Conservation (phyloP, 495 filamentous ascomycete genomes). For the Chlorociboria aeruginascens region DNA sequence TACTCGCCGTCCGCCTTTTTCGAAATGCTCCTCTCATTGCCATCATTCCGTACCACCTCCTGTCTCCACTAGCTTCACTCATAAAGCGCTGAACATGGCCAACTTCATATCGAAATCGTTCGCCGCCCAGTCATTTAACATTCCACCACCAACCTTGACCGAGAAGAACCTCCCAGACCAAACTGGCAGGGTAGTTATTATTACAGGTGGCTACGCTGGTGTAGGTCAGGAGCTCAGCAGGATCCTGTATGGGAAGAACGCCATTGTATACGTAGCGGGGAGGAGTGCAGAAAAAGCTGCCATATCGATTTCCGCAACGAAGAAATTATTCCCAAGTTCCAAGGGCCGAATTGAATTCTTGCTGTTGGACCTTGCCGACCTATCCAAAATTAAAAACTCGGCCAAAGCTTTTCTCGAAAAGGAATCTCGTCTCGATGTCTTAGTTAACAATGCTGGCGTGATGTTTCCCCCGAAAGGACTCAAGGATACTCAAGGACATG, state of each 20-base stretch:
- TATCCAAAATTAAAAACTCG: slow-evolving; percentile 22
- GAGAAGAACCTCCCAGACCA: no score
- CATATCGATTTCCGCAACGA: slow-evolving; percentile 35
- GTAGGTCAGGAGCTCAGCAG: slow-evolving; percentile 53
- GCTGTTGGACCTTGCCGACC: slow-evolving; percentile 28
- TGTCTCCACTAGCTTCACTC: no score
- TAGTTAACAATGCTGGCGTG: slow-evolving; percentile 61
- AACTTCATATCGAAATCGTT: no score
- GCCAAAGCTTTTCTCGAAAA: slow-evolving; percentile 24
- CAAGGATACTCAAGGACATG: slow-evolving; percentile 16
- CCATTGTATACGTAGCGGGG: slow-evolving; percentile 50
- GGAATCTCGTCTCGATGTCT: slow-evolving; percentile 35
- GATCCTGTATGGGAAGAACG: slow-evolving; percentile 44
- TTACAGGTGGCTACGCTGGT: slow-evolving; percentile 24
- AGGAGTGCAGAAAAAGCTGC: slow-evolving; percentile 40
- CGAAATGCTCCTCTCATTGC: no score
- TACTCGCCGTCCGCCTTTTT: no score
- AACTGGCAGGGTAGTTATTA: neutral
- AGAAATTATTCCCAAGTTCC: slow-evolving; percentile 6
- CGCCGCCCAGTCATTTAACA: no score
- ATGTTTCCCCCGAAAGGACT: slow-evolving; percentile 36
- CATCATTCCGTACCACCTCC: no score
- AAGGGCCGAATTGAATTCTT: slow-evolving; percentile 27
- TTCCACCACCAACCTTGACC: no score
- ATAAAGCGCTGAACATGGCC: no score